These are phyloP conservation scores for Leccinum variicolor DNA, from an alignment of 768 basidiomycete species.

Conservation along the genomic window DNA sequence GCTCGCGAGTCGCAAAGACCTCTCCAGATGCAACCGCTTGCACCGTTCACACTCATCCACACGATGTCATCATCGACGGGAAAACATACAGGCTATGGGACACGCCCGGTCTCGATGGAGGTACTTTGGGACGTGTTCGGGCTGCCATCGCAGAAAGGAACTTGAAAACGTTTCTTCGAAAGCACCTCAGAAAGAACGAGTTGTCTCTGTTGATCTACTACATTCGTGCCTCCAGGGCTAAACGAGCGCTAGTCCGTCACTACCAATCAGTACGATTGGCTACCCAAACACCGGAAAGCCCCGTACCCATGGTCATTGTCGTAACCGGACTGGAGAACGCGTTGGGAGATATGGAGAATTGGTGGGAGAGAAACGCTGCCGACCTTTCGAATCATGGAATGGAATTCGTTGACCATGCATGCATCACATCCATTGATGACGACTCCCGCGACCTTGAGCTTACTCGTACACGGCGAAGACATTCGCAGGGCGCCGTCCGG, in stretches of 20 bases:
- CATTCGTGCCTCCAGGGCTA: constrained; percentile 39
- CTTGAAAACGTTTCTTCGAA: constrained; percentile 32
- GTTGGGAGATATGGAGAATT: constrained; percentile 30
- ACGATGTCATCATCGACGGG: constrained; percentile 22
- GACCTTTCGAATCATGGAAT: constrained; percentile 20
- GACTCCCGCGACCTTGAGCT: constrained; percentile 14
- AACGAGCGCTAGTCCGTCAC: constrained; percentile 36
- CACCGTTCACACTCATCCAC: constrained; percentile 29
- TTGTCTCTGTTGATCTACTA: constrained; percentile 40
- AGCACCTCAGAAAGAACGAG: constrained; percentile 32
- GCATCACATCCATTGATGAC: constrained; percentile 31
- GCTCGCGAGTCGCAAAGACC: constrained; percentile 26
- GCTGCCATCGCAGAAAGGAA: constrained; percentile 23
- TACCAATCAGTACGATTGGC: constrained; percentile 33
- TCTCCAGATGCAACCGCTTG: constrained; percentile 34
- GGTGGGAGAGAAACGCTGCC: constrained; percentile 31
- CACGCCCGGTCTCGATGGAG: constrained; percentile 37
- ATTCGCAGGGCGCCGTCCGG: constrained; percentile 23
- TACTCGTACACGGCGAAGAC: constrained; percentile 16
- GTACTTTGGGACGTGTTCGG: constrained; percentile 19
- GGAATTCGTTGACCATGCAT: constrained; percentile 30
- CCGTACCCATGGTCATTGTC: constrained; percentile 37
- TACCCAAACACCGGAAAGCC: constrained; percentile 23
- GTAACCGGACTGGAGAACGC: constrained; percentile 39
- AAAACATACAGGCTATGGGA: constrained; percentile 29